These are phyloP conservation scores for Cryphonectria radicalis DNA, from an alignment of 2,329 filamentous ascomycete genomes.

Conservation along the genomic window DNA sequence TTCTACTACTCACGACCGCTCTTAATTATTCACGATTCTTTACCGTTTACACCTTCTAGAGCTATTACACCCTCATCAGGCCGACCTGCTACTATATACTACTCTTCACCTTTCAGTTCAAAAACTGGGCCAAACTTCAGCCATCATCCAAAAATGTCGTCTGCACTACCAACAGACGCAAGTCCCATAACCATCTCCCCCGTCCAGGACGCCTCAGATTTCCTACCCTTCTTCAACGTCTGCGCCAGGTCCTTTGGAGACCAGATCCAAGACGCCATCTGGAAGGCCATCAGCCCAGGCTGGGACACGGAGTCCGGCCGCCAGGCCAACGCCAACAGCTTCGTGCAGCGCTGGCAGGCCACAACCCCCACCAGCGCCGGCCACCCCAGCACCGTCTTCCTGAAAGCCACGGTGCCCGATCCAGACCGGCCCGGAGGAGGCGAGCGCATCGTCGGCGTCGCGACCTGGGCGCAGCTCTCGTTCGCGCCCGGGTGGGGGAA, in stretches of 20 bases:
- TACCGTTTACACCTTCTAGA: not conserved
- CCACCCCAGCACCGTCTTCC: constrained; percentile 54
- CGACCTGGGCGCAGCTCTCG: constrained; percentile 60
- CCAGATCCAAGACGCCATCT: constrained; percentile 56
- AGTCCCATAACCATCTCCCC: not conserved
- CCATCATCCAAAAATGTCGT: not conserved
- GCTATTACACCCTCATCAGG: not conserved
- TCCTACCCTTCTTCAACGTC: constrained; percentile 7
- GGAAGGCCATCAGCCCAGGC: constrained; percentile 55
- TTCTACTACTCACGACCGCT: not conserved
- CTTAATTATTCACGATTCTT: not conserved
- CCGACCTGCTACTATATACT: not conserved
- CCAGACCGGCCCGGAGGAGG: constrained; percentile 23
- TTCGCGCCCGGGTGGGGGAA: constrained; percentile 53
- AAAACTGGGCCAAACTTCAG: not conserved
- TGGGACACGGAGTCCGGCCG: constrained; percentile 57
- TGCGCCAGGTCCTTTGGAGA: constrained; percentile 51
- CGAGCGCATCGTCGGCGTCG: constrained; percentile 51
- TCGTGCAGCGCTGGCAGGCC: constrained; percentile 48
- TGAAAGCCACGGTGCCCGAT: constrained; percentile 55
- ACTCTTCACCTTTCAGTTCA: not conserved
- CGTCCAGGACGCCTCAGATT: not conserved
- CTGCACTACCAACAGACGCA: not conserved
- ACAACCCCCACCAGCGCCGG: constrained; percentile 47
- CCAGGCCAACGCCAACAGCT: constrained; percentile 40